A percentile compares a stretch with the other conserved stretches of the same genome.
Evolutionary conservation across 139 green algal species (phyloP).

Genomic region (Astrephomene gubernaculifera): DNA sequence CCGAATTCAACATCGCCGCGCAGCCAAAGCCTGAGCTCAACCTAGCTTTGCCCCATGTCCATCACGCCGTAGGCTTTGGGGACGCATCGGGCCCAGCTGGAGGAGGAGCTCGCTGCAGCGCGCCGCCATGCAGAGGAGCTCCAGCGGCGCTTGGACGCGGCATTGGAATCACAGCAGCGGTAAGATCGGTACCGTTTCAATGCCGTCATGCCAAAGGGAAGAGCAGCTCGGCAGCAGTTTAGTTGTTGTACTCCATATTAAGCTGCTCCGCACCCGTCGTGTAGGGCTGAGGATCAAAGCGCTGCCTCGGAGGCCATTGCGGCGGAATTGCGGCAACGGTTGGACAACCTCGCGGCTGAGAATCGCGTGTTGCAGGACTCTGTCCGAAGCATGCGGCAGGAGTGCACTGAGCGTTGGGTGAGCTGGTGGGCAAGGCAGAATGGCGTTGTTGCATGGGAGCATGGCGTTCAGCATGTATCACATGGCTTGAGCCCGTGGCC

Average conservation of each 20-base stretch:
- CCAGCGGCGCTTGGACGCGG: background rate
- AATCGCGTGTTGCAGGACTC: constrained; percentile 57
- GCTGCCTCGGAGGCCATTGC: constrained; percentile 30
- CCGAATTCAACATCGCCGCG: too few species aligned
- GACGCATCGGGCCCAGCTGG: constrained; percentile 34
- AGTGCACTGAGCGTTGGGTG: constrained; percentile 70
- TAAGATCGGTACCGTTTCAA: too few species aligned
- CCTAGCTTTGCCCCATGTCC: background rate
- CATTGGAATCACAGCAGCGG: background rate
- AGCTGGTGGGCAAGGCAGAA: too few species aligned
- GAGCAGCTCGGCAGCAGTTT: too few species aligned
- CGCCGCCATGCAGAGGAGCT: constrained; percentile 19
- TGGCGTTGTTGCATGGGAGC: too few species aligned
- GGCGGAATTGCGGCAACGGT: constrained; percentile 4
- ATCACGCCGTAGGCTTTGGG: constrained; percentile 25
- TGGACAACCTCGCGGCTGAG: constrained; percentile 53
- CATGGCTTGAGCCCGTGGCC: too few species aligned
- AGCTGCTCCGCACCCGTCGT: too few species aligned
- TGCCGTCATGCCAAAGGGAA: too few species aligned
- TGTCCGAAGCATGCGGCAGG: constrained; percentile 60
- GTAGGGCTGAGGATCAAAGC: background rate
- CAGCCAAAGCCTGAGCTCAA: too few species aligned
- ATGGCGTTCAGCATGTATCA: too few species aligned
- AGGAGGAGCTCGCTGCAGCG: constrained; percentile 36
- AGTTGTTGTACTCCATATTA: too few species aligned